Base-by-base conservation (phyloP, 225 moss, liverwort and hornwort species). In the Ulota crispa region DNA sequence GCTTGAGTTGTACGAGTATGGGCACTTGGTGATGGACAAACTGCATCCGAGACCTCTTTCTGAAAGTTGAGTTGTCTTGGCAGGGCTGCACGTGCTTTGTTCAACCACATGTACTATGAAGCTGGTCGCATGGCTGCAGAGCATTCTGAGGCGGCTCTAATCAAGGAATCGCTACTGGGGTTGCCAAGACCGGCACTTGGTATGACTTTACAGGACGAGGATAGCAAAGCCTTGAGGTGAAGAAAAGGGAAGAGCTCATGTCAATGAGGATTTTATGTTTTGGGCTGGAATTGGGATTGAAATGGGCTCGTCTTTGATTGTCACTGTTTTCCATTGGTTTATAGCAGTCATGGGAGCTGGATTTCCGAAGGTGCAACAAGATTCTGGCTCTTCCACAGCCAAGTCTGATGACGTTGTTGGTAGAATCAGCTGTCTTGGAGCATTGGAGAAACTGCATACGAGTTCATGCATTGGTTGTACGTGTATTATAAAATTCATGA, bases 91-190 rank as follows among this genome's bases (percentile, higher is more conserved):
- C 80, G 85, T 45, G 87, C 78, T 30, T 81, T 89, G 70, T 85
- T 87, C 85, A 87, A 89, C 62, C 89, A 89, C 77, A 87, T 87
- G 85, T 87, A 83, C 56, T 89, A 83, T 37, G 85, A 89, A 83
- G 87, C 85, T 71, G 50, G 80, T 65, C 80, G 85, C 43, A 87
- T 89, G 87, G 83, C 78, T 83, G 54, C 77, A 57, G 69, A 87
- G 57, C 81, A 85, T 70, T 67, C 61, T 74, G 78, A 89, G 70
- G 81, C 47, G 23, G 47, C 76, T 14, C 78, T 81, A 60, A 85
- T 89, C 18, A 84, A 80, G 37, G 80, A 87, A 62, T 72, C 69
- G 21, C 77, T 87, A 28, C 70, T 87, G 10, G 80, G 84, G 64
- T 72, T 89, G 79, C 86, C 72, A 39, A 68, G 64, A 41, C 82